Evolutionary conservation across 1,284 basidiomycete genomes (phyloP).

Genomic region (Fomitopsis schrenkii): DNA sequence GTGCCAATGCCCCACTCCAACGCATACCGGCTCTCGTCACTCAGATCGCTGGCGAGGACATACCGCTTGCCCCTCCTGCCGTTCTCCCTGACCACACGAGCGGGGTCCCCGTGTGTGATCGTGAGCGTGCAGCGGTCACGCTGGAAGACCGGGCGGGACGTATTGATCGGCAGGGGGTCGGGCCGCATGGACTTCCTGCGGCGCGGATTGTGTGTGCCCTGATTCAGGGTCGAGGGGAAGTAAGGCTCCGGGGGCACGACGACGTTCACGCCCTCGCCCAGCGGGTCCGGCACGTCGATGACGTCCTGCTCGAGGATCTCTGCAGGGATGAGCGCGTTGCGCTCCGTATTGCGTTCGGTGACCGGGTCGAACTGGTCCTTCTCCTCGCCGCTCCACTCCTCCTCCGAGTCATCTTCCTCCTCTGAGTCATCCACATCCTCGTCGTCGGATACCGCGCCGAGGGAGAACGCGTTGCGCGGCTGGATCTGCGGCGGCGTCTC

Average conservation of each 20-base stretch:
- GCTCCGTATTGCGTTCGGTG: conserved; percentile 69
- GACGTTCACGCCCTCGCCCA: conserved; percentile 89
- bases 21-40: conserved; percentile 88
- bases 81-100: conserved; percentile 42
- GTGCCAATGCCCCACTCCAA: conserved; percentile 97
- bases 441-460: conserved; percentile 45
- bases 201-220: conserved; percentile 41
- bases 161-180: conserved; percentile 60
- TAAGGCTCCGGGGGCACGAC: conserved; percentile 78
- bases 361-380: conserved; percentile 64
- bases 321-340: conserved; percentile 63
- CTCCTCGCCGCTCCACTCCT: conserved; percentile 45
- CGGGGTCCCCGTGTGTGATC: conserved; percentile 81
- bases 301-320: conserved; percentile 40
- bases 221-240: conserved; percentile 69
- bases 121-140: conserved; percentile 92
- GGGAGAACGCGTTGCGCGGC: conserved; percentile 60
- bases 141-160: conserved; percentile 81
- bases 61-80: conserved; percentile 70
- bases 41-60: conserved; percentile 90
- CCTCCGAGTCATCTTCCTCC: conserved; percentile 28
- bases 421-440: conserved; percentile 49
- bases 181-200: conserved; percentile 55
- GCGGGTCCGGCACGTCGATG: conserved; percentile 59
- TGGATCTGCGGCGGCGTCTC: conserved; percentile 49